Percentiles rank a stretch among this genome's conserved stretches.
phyloP scores from a whole-genome alignment of 306 rosid genomes.

The Herpetospermum pedunculosum region DNA sequence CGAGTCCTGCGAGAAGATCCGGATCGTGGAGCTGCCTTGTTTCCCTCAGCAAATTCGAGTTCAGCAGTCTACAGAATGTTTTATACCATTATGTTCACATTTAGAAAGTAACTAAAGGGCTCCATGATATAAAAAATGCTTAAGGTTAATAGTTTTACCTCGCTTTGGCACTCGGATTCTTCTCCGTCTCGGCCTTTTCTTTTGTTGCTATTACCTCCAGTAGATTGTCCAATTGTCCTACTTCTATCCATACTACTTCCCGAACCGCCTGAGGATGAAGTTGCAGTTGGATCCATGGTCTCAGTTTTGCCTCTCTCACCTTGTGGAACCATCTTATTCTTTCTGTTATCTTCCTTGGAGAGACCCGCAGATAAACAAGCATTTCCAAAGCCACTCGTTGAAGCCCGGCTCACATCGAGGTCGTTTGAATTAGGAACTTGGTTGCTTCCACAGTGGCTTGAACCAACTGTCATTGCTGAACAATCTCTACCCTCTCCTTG shows the following conservation, averaged over 20 bases:
- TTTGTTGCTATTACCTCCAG: slow-evolving; percentile 42
- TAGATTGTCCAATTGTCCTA: slow-evolving; percentile 38
- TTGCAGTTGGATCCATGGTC: slow-evolving; percentile 36
- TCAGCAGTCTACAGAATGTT: slow-evolving; percentile 36
- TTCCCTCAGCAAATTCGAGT: slow-evolving; percentile 39
- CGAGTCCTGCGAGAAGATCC: slow-evolving; percentile 54
- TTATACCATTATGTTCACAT: background rate
- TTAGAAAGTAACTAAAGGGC: background rate
- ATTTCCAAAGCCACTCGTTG: slow-evolving; percentile 33
- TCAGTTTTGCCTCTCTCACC: slow-evolving; percentile 36
- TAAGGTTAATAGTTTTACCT: slow-evolving; percentile 26
- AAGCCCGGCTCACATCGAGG: slow-evolving; percentile 30
- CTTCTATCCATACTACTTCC: slow-evolving; percentile 47
- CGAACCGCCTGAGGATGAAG: slow-evolving; percentile 72
- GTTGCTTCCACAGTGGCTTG: slow-evolving; percentile 70
- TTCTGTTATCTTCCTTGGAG: slow-evolving; percentile 24
- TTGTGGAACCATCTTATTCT: slow-evolving; percentile 16
- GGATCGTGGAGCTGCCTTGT: slow-evolving; percentile 37
- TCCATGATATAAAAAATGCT: background rate
- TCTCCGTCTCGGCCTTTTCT: slow-evolving; percentile 55
- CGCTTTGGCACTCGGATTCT: slow-evolving; percentile 71
- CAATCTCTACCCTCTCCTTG: slow-evolving; percentile 44
- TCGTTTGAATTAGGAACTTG: slow-evolving; percentile 40
- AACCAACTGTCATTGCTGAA: slow-evolving; percentile 56
- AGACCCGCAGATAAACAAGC: slow-evolving; percentile 33